phyloP scores from a whole-genome alignment of 2,329 filamentous ascomycete species.

The Magnaporthiopsis rhizophila region DNA sequence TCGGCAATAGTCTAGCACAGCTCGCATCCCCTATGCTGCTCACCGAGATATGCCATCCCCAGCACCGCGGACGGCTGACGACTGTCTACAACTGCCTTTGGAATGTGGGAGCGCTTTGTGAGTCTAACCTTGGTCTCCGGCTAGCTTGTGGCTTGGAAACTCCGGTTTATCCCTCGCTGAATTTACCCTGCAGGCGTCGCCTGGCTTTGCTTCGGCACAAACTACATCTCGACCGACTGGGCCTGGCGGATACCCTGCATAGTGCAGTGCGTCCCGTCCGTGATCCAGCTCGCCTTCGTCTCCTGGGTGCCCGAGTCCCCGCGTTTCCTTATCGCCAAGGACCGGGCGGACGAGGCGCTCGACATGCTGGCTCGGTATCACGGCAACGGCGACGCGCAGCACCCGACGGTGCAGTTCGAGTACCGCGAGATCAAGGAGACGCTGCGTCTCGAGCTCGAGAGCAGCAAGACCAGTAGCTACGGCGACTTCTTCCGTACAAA shows the following conservation, averaged over 20 bases:
- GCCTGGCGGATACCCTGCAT: conserved; percentile 14
- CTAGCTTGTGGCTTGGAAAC: too few relatives aligned
- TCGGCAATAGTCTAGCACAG: conserved; percentile 7
- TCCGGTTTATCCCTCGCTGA: not conserved
- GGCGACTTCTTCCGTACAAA: conserved; percentile 40
- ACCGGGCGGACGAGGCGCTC: conserved; percentile 41
- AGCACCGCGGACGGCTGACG: conserved; percentile 23
- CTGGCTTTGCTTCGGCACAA: conserved; percentile 13
- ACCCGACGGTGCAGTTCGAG: conserved; percentile 50
- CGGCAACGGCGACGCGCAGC: conserved; percentile 41
- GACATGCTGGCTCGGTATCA: conserved; percentile 47
- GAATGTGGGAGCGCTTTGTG: conserved; percentile 7
- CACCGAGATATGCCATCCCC: conserved; percentile 27
- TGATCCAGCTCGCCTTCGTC: conserved; percentile 14
- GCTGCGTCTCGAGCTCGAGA: conserved; percentile 18
- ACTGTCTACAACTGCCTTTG: conserved; percentile 13
- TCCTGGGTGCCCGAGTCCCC: conserved; percentile 40
- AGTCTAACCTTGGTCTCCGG: not conserved
- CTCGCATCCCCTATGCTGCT: conserved; percentile 32
- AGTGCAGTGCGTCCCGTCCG: conserved; percentile 13
- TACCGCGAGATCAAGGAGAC: conserved; percentile 53
- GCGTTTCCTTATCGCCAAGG: conserved; percentile 27
- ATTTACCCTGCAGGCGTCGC: conserved; percentile 25
- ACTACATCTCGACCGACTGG: conserved; percentile 12
- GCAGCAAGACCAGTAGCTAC: conserved; percentile 32